These are phyloP conservation scores for Annulohypoxylon moriforme DNA, from an alignment of 495 filamentous ascomycete genomes.

Conservation along the genomic window DNA sequence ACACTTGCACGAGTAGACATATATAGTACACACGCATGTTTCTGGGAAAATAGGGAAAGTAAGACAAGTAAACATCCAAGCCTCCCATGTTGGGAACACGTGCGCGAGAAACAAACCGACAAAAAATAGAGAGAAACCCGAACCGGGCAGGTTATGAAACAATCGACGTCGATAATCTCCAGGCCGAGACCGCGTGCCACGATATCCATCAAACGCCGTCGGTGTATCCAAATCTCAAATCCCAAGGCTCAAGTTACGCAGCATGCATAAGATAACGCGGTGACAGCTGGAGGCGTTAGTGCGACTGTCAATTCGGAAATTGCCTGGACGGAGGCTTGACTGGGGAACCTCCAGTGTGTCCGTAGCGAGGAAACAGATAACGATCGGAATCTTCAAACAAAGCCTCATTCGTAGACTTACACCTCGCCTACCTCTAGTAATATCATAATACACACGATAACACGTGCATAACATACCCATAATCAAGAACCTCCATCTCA, in stretches of 20 bases:
- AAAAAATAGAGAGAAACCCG: not conserved
- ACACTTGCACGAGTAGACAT: not conserved
- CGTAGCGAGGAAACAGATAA: not conserved
- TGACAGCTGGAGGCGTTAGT: not conserved
- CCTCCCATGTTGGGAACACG: not conserved
- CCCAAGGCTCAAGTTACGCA: not conserved
- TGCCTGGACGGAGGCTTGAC: not conserved
- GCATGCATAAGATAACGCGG: not conserved
- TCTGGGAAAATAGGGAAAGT: not conserved
- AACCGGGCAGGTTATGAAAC: slow-evolving; percentile 7
- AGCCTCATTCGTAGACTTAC: not conserved
- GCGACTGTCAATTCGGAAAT: not conserved
- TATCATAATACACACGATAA: not conserved
- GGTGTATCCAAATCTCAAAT: too few relatives aligned
- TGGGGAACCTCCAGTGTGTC: not conserved
- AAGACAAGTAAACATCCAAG: not conserved
- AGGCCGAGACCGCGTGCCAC: not conserved
- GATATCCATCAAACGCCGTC: not conserved
- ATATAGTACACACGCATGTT: not conserved
- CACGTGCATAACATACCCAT: not conserved
- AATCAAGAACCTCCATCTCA: not conserved
- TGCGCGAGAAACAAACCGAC: not conserved
- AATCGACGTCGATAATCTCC: not conserved
- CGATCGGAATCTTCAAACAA: not conserved
- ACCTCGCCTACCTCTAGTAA: not conserved